Evolutionary conservation across 306 rosid species (phyloP).

Genomic region (Gillenia trifoliata): DNA sequence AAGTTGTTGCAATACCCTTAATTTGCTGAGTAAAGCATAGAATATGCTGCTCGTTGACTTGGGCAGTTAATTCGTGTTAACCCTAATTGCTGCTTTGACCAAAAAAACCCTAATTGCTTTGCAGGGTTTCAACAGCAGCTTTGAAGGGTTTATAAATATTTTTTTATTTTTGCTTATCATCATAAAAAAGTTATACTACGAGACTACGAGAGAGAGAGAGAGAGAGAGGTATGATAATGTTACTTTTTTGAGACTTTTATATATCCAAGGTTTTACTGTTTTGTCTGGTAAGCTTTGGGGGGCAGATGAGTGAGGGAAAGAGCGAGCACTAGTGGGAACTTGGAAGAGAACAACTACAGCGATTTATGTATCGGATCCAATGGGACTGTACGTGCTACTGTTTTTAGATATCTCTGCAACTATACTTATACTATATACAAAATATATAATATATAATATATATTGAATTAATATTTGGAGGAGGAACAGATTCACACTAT

Average conservation of each 20-base stretch:
- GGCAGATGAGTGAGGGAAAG: neutral
- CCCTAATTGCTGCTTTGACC: neutral
- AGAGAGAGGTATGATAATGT: neutral
- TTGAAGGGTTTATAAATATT: too few species aligned
- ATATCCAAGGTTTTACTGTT: slow-evolving; percentile 20
- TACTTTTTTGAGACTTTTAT: neutral
- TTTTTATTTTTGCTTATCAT: too few species aligned
- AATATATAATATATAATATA: neutral
- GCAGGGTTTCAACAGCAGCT: neutral
- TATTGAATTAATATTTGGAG: neutral
- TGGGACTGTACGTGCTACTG: slow-evolving; percentile 28
- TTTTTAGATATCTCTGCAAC: slow-evolving; percentile 33
- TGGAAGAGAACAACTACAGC: neutral
- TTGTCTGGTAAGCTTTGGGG: slow-evolving; percentile 38
- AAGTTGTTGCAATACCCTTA: neutral
- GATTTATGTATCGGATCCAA: slow-evolving; percentile 37
- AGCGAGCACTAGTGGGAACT: neutral
- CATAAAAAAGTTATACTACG: too few species aligned
- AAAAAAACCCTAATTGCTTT: slow-evolving; percentile 10
- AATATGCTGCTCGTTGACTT: slow-evolving; percentile 7
- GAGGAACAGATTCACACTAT: slow-evolving; percentile 31
- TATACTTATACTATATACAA: neutral
- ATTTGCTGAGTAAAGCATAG: neutral
- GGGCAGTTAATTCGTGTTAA: neutral
- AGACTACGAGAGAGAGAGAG: too few species aligned